A percentile compares a stretch with the other conserved stretches of the same genome.
phyloP scores from a whole-genome alignment of 2,329 filamentous ascomycete species.

The Cladosporium sphaerospermum region DNA sequence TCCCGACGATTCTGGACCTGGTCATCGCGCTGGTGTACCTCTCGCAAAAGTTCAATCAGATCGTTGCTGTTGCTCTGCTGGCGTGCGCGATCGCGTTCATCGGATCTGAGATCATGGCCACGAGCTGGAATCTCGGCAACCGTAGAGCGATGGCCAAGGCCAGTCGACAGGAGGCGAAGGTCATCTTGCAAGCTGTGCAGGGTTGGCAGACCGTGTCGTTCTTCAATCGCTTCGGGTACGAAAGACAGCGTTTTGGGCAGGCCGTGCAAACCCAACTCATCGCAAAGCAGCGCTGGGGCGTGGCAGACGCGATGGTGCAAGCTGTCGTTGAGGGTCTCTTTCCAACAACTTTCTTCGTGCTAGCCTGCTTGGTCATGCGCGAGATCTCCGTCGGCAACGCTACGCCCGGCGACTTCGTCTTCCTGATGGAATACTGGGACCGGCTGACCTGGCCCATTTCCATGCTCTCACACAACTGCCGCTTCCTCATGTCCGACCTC shows the following conservation, averaged over 20 bases:
- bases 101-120: conserved; percentile 44
- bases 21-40: conserved; percentile 55
- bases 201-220: conserved; percentile 53
- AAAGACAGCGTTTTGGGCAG: conserved; percentile 3
- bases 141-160: conserved; percentile 26
- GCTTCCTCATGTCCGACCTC: conserved; percentile 33
- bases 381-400: not conserved
- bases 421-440: conserved; percentile 61
- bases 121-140: conserved; percentile 31
- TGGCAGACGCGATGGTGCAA: not conserved
- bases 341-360: conserved; percentile 4
- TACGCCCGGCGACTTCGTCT: conserved; percentile 52
- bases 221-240: conserved; percentile 33
- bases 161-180: conserved; percentile 44
- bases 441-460: conserved; percentile 46
- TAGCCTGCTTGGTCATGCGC: conserved; percentile 8
- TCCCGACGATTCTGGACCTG: conserved; percentile 58
- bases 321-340: not conserved
- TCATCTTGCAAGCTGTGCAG: conserved; percentile 18
- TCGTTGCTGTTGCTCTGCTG: conserved; percentile 48
- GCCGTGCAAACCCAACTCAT: conserved; percentile 1
- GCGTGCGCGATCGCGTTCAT: conserved; percentile 46
- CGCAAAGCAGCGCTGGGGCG: conserved; percentile 1
- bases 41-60: conserved; percentile 56
- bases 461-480: conserved; percentile 37